Conservation (phyloP, 108 stramenopile genomes). For the Halocafeteria seosinensis region DNA sequence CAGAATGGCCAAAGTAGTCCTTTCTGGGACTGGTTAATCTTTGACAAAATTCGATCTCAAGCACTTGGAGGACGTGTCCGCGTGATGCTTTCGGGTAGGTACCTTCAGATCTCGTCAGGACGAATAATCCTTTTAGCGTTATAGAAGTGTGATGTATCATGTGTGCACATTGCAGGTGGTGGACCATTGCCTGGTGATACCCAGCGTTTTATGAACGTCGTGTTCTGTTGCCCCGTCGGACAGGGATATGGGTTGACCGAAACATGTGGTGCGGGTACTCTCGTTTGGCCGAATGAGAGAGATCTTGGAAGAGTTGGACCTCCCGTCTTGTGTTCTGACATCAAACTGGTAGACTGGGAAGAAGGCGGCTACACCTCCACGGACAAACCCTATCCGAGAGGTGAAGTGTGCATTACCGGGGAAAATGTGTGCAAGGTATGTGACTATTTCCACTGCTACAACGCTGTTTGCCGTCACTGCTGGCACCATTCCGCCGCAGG, state of each 20-base stretch:
- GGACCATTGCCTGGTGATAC: conserved; percentile 9
- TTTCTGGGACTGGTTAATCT: conserved; percentile 12
- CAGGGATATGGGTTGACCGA: conserved; percentile 18
- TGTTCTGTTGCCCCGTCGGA: conserved; percentile 14
- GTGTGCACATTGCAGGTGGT: no score
- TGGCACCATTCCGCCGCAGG: conserved; percentile 1
- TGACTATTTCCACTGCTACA: no score
- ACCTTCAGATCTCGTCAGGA: no score
- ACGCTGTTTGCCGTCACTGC: no score
- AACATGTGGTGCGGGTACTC: conserved; percentile 9
- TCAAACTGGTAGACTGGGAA: conserved; percentile 17
- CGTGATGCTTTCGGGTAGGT: background rate
- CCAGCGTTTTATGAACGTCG: conserved; percentile 9
- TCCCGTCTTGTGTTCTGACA: conserved; percentile 3
- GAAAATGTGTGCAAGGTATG: no score
- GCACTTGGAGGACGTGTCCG: conserved; percentile 16
- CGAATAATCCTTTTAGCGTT: no score
- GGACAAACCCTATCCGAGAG: background rate
- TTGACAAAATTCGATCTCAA: conserved; percentile 13
- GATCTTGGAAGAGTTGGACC: conserved; percentile 1
- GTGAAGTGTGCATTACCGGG: background rate
- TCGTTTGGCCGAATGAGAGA: conserved; percentile 1
- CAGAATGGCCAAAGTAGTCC: background rate
- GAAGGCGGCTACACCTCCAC: conserved; percentile 13
- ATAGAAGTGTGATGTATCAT: no score